These are phyloP conservation scores for Leccinum disarticulatum DNA, from an alignment of 768 basidiomycete species.

Conservation along the genomic window DNA sequence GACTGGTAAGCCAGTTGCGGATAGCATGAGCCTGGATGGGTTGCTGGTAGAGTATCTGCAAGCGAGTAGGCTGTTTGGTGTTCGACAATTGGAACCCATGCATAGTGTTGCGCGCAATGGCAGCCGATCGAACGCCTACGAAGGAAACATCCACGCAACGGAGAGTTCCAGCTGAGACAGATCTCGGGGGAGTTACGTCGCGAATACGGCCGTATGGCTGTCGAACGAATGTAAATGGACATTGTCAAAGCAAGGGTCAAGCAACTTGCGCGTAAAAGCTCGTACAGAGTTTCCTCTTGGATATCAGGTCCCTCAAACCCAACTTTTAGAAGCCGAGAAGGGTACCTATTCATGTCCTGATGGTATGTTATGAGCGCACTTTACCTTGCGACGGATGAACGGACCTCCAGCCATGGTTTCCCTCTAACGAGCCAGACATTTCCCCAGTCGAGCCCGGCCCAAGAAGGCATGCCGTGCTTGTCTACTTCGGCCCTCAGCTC, in stretches of 20 bases:
- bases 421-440: constrained; percentile 75
- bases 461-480: constrained; percentile 59
- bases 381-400: constrained; percentile 6
- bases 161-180: constrained; percentile 62
- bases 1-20: constrained; percentile 79
- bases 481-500: constrained; percentile 44
- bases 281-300: constrained; percentile 75
- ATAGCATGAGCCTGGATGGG: constrained; percentile 66
- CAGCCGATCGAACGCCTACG: constrained; percentile 61
- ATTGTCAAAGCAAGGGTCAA: not conserved
- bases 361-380: not conserved
- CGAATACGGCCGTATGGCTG: constrained; percentile 83
- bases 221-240: constrained; percentile 8
- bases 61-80: constrained; percentile 35
- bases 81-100: constrained; percentile 54
- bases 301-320: constrained; percentile 89
- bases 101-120: constrained; percentile 79
- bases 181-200: constrained; percentile 59
- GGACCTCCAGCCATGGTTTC: constrained; percentile 77
- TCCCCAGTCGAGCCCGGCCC: constrained; percentile 52
- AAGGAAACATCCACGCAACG: constrained; percentile 69
- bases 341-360: constrained; percentile 85
- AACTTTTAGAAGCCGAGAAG: constrained; percentile 70
- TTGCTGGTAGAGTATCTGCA: constrained; percentile 59
- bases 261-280: constrained; percentile 66